Percentiles rank a stretch among this genome's conserved stretches.
Evolutionary conservation across 257 asterid genomes (phyloP).

Genomic region (Misopates orontium): DNA sequence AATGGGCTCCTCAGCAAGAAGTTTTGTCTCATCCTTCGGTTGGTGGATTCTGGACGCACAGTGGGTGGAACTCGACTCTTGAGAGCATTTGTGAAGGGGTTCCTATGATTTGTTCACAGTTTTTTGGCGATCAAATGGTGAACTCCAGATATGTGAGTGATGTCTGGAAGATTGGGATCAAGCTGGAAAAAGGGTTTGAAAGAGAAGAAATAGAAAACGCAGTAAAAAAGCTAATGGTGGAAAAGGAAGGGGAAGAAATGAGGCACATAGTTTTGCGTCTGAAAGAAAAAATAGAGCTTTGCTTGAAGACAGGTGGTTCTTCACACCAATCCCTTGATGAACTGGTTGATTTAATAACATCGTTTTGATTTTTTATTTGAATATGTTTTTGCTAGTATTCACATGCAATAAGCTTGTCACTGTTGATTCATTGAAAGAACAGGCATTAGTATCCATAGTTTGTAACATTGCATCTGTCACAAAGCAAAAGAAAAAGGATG

Average conservation of each 20-base stretch:
- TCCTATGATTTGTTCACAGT: constrained; percentile 45
- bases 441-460: too few relatives aligned
- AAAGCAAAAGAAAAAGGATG: too few relatives aligned
- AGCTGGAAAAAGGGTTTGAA: constrained; percentile 31
- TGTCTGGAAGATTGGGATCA: constrained; percentile 42
- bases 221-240: constrained; percentile 31
- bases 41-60: constrained; percentile 40
- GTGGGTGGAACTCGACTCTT: constrained; percentile 42
- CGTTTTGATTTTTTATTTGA: constrained; percentile 6
- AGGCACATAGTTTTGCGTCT: constrained; percentile 20
- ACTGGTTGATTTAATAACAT: constrained; percentile 26
- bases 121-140: constrained; percentile 39
- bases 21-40: constrained; percentile 34
- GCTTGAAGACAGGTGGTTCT: constrained; percentile 30
- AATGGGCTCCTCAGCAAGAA: constrained; percentile 47
- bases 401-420: neutral
- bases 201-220: constrained; percentile 26
- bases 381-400: too few relatives aligned
- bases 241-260: constrained; percentile 37
- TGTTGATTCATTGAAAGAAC: neutral
- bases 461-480: too few relatives aligned
- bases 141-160: constrained; percentile 43
- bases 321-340: constrained; percentile 28
- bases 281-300: constrained; percentile 31
- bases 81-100: constrained; percentile 41